phyloP scores from a whole-genome alignment of 73 alveolate genomes.

The Tetrahymena thermophila region DNA sequence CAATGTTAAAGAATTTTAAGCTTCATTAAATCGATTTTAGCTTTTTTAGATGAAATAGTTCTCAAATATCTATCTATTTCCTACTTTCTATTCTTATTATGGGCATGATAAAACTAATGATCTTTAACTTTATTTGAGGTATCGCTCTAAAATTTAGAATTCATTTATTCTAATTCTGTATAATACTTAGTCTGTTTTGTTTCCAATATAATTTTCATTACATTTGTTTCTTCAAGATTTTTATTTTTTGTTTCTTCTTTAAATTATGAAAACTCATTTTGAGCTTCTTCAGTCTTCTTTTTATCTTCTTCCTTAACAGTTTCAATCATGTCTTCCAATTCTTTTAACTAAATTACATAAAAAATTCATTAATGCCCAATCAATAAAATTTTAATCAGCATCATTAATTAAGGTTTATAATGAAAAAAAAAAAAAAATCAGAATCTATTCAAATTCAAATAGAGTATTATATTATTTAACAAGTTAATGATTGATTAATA shows the following conservation, averaged over 20 bases:
- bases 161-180: conserved; percentile 67
- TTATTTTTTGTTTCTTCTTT: conserved; percentile 77
- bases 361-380: neutral
- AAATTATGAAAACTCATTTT: conserved; percentile 78
- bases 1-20: conserved; percentile 80
- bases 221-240: conserved; percentile 63
- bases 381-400: neutral
- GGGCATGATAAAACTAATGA: conserved; percentile 64
- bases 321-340: conserved; percentile 87
- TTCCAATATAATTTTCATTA: conserved; percentile 66
- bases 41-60: conserved; percentile 68
- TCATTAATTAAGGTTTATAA: neutral
- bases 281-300: conserved; percentile 73
- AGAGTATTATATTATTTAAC: neutral
- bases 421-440: neutral
- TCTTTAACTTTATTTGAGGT: conserved; percentile 81
- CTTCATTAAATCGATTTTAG: conserved; percentile 71
- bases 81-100: conserved; percentile 65
- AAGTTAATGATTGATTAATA: neutral
- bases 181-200: conserved; percentile 65
- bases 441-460: neutral
- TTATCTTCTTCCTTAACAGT: conserved; percentile 93
- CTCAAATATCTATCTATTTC: conserved; percentile 71
- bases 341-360: conserved; percentile 36
- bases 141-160: conserved; percentile 71